Percentiles rank a stretch among this genome's conserved stretches.
Conservation (phyloP, 768 basidiomycete species). For the Coprinellus micaceus region DNA sequence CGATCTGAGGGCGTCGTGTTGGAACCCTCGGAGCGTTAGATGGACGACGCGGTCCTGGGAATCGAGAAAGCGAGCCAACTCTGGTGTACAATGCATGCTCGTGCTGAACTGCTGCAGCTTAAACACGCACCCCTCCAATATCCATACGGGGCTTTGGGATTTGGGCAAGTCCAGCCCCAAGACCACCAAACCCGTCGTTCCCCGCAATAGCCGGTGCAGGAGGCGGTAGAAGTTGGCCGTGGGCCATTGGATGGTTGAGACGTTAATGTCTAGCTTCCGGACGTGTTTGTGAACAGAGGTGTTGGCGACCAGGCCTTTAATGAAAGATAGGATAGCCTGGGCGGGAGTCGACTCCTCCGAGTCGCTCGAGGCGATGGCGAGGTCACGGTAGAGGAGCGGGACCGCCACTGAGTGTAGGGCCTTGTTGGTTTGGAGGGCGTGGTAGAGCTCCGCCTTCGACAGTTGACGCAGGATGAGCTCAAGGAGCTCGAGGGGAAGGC, state of each 20-base stretch:
- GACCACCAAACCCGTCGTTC: conserved; percentile 34
- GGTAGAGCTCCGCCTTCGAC: conserved; percentile 18
- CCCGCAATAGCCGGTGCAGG: conserved; percentile 40
- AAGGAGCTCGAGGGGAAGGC: conserved; percentile 26
- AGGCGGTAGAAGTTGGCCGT: conserved; percentile 49
- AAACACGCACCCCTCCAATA: conserved; percentile 43
- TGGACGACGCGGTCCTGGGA: conserved; percentile 46
- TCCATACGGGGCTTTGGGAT: conserved; percentile 41
- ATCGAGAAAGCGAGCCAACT: conserved; percentile 49
- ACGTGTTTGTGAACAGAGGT: conserved; percentile 38
- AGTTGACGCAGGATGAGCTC: conserved; percentile 22
- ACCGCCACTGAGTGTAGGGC: conserved; percentile 20
- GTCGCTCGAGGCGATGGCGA: conserved; percentile 1
- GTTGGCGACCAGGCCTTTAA: conserved; percentile 38
- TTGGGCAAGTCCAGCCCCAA: conserved; percentile 51
- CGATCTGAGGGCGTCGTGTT: conserved; percentile 23
- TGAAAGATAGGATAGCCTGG: conserved; percentile 35
- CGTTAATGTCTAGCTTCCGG: conserved; percentile 44
- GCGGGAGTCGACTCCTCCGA: neutral
- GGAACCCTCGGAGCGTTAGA: conserved; percentile 53
- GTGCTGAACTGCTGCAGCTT: conserved; percentile 48
- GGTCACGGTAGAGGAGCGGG: conserved; percentile 22
- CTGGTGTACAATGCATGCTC: conserved; percentile 49
- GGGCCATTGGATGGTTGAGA: conserved; percentile 28
- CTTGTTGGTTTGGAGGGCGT: conserved; percentile 18